Evolutionary conservation across 257 asterid genomes (phyloP).

Genomic region (Ballota nigra): DNA sequence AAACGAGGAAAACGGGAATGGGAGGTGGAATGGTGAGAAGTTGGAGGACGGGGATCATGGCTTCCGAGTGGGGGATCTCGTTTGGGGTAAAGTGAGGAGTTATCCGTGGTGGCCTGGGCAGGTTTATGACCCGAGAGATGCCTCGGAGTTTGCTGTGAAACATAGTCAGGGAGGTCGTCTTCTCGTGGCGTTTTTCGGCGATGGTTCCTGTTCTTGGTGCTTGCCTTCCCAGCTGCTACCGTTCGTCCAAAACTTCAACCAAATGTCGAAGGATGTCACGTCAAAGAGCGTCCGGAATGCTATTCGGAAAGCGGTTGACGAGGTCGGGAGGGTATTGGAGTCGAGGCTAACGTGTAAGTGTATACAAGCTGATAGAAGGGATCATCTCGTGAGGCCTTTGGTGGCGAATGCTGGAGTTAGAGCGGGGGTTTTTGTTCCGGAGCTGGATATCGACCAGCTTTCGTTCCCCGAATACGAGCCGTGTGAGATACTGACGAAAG

Average conservation of each 20-base stretch:
- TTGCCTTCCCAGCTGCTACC: constrained; percentile 57
- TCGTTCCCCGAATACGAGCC: constrained; percentile 41
- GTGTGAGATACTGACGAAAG: constrained; percentile 33
- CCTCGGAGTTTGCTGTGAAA: constrained; percentile 56
- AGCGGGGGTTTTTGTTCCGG: constrained; percentile 51
- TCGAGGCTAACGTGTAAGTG: constrained; percentile 47
- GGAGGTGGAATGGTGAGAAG: constrained; percentile 23
- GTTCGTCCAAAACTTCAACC: constrained; percentile 46
- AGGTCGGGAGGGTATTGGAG: constrained; percentile 52
- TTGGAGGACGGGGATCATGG: constrained; percentile 23
- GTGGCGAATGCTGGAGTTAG: constrained; percentile 55
- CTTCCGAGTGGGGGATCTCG: constrained; percentile 74
- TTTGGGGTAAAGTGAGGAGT: constrained; percentile 79
- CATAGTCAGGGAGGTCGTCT: constrained; percentile 44
- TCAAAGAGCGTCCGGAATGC: constrained; percentile 46
- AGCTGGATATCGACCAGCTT: constrained; percentile 39
- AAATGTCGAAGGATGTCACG: constrained; percentile 35
- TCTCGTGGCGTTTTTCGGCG: constrained; percentile 79
- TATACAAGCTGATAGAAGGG: constrained; percentile 24
- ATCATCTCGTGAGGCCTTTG: constrained; percentile 36
- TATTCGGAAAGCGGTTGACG: constrained; percentile 45
- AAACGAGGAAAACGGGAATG: constrained; percentile 6
- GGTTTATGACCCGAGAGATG: constrained; percentile 57
- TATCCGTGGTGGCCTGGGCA: constrained; percentile 98
- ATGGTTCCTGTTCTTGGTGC: constrained; percentile 78